Conservation (phyloP, 139 green algal species). For the Chloropicon primus region DNA sequence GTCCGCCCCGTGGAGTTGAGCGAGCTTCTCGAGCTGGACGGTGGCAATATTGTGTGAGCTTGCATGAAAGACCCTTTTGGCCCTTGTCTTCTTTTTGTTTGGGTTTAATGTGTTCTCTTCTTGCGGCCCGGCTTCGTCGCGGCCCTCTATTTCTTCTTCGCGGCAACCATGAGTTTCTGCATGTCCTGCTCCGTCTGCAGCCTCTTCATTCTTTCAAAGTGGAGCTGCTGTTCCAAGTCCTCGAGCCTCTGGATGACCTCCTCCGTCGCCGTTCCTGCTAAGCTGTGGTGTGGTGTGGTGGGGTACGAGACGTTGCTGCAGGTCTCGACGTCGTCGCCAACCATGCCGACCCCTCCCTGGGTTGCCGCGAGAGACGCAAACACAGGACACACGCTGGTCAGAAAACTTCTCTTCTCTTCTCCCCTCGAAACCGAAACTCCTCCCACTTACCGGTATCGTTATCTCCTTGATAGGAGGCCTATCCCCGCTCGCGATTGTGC, state of each 20-base stretch:
- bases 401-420: too few relatives aligned
- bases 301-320: neutral
- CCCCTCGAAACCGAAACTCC: too few relatives aligned
- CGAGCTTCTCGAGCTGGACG: too few relatives aligned
- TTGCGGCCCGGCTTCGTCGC: too few relatives aligned
- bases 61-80: too few relatives aligned
- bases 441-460: too few relatives aligned
- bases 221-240: neutral
- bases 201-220: neutral
- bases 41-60: neutral
- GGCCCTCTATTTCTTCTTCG: neutral
- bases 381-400: too few relatives aligned
- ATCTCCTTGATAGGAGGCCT: neutral
- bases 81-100: too few relatives aligned
- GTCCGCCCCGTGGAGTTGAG: too few relatives aligned
- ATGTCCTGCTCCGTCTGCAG: neutral
- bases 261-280: neutral
- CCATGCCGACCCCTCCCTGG: neutral
- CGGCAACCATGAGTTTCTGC: neutral
- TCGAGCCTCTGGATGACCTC: neutral
- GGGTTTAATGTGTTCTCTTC: too few relatives aligned
- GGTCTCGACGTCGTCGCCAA: neutral
- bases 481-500: neutral
- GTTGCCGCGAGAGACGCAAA: too few relatives aligned
- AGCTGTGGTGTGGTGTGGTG: neutral